Evolutionary conservation across 2,329 filamentous ascomycete species (phyloP).

Genomic region (Ascochyta koolunga): DNA sequence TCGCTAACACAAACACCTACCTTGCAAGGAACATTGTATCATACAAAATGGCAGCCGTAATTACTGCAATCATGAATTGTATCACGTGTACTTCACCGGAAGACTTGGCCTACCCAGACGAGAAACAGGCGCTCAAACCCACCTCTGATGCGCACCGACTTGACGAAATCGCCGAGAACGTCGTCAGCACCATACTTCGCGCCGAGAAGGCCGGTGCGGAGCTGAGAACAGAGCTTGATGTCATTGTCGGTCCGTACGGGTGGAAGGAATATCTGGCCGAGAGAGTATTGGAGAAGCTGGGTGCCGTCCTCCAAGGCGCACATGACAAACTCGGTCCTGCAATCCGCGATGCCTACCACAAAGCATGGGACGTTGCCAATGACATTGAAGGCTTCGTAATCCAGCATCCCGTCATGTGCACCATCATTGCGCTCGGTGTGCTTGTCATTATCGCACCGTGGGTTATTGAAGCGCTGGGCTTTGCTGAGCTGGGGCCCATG

Average conservation of each 20-base stretch:
- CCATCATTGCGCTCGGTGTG: conserved; percentile 40
- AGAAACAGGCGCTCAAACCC: conserved; percentile 21
- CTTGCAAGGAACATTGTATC: background rate
- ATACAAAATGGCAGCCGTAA: background rate
- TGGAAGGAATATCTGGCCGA: conserved; percentile 44
- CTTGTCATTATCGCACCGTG: conserved; percentile 36
- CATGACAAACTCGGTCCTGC: conserved; percentile 30
- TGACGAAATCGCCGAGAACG: conserved; percentile 23
- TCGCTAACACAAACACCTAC: background rate
- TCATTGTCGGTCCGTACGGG: conserved; percentile 30
- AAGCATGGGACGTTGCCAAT: conserved; percentile 28
- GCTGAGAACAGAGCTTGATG: conserved; percentile 31
- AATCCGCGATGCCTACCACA: conserved; percentile 32
- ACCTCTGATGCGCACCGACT: conserved; percentile 8
- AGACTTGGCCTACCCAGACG: conserved; percentile 1
- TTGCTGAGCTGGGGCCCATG: conserved; percentile 38
- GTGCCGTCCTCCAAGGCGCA: conserved; percentile 29
- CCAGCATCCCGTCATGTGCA: conserved; percentile 38
- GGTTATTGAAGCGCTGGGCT: conserved; percentile 40
- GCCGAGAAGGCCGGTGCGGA: conserved; percentile 23
- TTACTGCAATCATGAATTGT: conserved; percentile 1
- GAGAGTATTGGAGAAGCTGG: conserved; percentile 34
- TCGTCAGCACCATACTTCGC: conserved; percentile 25
- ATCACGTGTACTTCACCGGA: background rate
- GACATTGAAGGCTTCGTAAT: conserved; percentile 36